A percentile compares a stretch with the other conserved stretches of the same genome.
Evolutionary conservation across 768 basidiomycete genomes (phyloP).

Genomic region (Boletus rubroflammeus): DNA sequence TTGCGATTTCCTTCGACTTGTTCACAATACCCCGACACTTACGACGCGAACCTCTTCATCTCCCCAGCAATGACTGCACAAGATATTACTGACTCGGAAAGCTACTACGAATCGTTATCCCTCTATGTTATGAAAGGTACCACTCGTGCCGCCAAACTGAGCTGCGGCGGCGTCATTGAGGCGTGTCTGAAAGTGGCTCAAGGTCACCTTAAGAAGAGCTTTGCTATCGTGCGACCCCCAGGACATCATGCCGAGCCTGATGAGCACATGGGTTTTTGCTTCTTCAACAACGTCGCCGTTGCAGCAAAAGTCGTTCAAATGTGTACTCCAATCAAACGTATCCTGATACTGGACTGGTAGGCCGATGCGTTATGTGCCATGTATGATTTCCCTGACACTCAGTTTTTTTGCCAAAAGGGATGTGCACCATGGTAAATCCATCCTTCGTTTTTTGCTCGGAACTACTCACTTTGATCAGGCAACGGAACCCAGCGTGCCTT

Average conservation of each 20-base stretch:
- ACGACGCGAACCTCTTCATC: constrained; percentile 12
- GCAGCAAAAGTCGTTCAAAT: constrained; percentile 81
- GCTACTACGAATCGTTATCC: constrained; percentile 87
- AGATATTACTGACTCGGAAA: constrained; percentile 68
- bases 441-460: not conserved
- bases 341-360: constrained; percentile 94
- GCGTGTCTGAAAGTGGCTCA: constrained; percentile 83
- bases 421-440: constrained; percentile 77
- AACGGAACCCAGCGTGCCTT: constrained; percentile 98
- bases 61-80: constrained; percentile 67
- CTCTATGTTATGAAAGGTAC: constrained; percentile 89
- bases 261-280: constrained; percentile 98
- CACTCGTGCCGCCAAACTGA: constrained; percentile 78
- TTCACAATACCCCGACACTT: constrained; percentile 6
- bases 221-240: constrained; percentile 95
- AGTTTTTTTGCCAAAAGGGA: constrained; percentile 60
- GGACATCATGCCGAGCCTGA: constrained; percentile 99
- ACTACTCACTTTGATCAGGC: constrained; percentile 44
- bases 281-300: constrained; percentile 98
- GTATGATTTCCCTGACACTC: constrained; percentile 4
- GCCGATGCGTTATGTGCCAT: constrained; percentile 25
- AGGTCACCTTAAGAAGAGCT: constrained; percentile 74
- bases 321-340: constrained; percentile 64
- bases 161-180: constrained; percentile 94
- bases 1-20: constrained; percentile 2